phyloP scores from a whole-genome alignment of 108 stramenopile species.

The Chaetoceros muelleri region DNA sequence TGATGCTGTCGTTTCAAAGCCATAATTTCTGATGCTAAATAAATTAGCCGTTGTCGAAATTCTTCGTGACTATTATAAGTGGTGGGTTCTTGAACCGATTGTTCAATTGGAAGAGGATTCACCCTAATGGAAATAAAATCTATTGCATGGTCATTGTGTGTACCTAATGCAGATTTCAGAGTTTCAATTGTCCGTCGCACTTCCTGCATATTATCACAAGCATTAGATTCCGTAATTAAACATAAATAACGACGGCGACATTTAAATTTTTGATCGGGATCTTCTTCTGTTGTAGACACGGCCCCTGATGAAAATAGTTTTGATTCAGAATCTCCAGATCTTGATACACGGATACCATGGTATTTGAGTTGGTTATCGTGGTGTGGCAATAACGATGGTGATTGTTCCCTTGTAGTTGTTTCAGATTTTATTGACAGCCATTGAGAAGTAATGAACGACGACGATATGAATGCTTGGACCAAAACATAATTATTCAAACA shows the following conservation, averaged over 20 bases:
- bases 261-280: too few species aligned
- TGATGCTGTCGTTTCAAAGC: slow-evolving; percentile 20
- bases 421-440: too few species aligned
- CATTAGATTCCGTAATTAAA: slow-evolving; percentile 65
- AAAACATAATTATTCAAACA: too few species aligned
- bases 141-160: slow-evolving; percentile 12
- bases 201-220: slow-evolving; percentile 33
- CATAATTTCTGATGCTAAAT: slow-evolving; percentile 24
- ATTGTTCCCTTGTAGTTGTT: too few species aligned
- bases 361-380: too few species aligned
- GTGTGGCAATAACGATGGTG: too few species aligned
- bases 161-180: slow-evolving; percentile 29
- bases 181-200: slow-evolving; percentile 37
- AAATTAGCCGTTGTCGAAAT: slow-evolving; percentile 8
- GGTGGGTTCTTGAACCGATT: neutral
- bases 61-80: slow-evolving; percentile 7
- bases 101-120: slow-evolving; percentile 1
- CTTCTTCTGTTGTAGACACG: too few species aligned
- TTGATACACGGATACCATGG: neutral
- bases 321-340: neutral
- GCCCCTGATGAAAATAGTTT: too few species aligned
- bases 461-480: too few species aligned
- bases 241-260: too few species aligned
- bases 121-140: slow-evolving; percentile 52
- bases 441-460: too few species aligned